Evolutionary conservation across 371 early-diverging fungal species (phyloP).

Genomic region (Dichotomocladium elegans): DNA sequence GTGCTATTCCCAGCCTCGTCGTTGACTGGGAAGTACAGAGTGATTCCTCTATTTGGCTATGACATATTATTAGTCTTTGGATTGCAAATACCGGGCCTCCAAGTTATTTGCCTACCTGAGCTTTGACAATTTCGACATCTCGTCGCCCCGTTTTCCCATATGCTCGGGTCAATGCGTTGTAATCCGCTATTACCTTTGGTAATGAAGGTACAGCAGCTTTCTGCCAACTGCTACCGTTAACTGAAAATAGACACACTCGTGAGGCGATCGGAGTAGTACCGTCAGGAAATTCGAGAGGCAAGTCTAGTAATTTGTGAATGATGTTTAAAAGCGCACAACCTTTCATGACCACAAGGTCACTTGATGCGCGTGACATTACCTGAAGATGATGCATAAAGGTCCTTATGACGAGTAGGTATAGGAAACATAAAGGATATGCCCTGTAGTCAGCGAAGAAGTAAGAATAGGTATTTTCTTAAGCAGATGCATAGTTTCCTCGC

Average conservation of each 20-base stretch:
- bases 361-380: slow-evolving; percentile 16
- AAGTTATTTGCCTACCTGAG: slow-evolving; percentile 39
- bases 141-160: slow-evolving; percentile 33
- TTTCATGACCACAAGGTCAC: background rate
- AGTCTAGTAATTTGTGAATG: slow-evolving; percentile 26
- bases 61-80: background rate
- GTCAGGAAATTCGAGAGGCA: slow-evolving; percentile 72
- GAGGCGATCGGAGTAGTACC: slow-evolving; percentile 73
- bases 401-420: slow-evolving; percentile 57
- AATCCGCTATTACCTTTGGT: slow-evolving; percentile 38
- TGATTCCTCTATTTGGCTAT: slow-evolving; percentile 36
- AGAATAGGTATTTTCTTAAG: background rate
- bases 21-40: slow-evolving; percentile 31
- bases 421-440: slow-evolving; percentile 74
- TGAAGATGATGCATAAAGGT: slow-evolving; percentile 42
- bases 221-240: slow-evolving; percentile 48
- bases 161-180: slow-evolving; percentile 29
- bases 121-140: slow-evolving; percentile 49
- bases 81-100: background rate
- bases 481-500: background rate
- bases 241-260: slow-evolving; percentile 55
- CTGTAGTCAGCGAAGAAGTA: no score
- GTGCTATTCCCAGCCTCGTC: slow-evolving; percentile 4
- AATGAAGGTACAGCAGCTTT: slow-evolving; percentile 42
- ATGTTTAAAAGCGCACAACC: background rate